phyloP scores from a whole-genome alignment of 306 rosid genomes.

The Lotus japonicus region DNA sequence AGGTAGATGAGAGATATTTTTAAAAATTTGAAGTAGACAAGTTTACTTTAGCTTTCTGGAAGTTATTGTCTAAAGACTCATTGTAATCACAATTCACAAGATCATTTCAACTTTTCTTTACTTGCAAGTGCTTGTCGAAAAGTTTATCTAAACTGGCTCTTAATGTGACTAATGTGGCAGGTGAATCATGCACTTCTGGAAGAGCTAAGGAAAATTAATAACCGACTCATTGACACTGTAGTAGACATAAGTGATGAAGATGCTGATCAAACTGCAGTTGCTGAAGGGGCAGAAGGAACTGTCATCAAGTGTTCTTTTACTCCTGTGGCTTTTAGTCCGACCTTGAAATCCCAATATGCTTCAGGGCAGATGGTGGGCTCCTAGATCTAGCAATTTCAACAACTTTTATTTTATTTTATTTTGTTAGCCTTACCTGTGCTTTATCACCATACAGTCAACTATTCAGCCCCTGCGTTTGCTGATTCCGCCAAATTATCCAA shows the following conservation, averaged over 20 bases:
- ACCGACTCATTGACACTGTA: slow-evolving; percentile 74
- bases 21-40: too few species aligned
- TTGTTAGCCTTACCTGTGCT: slow-evolving; percentile 18
- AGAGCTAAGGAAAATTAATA: slow-evolving; percentile 83
- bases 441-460: slow-evolving; percentile 62
- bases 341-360: slow-evolving; percentile 72
- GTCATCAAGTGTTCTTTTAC: slow-evolving; percentile 78
- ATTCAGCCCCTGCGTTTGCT: slow-evolving; percentile 85
- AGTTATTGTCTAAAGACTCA: too few species aligned
- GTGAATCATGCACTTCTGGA: slow-evolving; percentile 72
- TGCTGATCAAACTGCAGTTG: slow-evolving; percentile 56
- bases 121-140: too few species aligned
- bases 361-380: slow-evolving; percentile 67
- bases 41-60: too few species aligned
- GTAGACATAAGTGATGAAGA: slow-evolving; percentile 71
- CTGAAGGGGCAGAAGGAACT: slow-evolving; percentile 70
- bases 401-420: background rate
- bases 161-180: slow-evolving; percentile 42
- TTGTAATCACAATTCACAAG: too few species aligned
- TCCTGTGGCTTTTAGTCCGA: slow-evolving; percentile 86
- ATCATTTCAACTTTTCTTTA: too few species aligned
- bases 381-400: slow-evolving; percentile 5
- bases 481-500: slow-evolving; percentile 86
- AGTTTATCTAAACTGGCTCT: too few species aligned
- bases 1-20: too few species aligned